Evolutionary conservation across 2,329 filamentous ascomycete species (phyloP).

Genomic region (Paraphoma sp.): DNA sequence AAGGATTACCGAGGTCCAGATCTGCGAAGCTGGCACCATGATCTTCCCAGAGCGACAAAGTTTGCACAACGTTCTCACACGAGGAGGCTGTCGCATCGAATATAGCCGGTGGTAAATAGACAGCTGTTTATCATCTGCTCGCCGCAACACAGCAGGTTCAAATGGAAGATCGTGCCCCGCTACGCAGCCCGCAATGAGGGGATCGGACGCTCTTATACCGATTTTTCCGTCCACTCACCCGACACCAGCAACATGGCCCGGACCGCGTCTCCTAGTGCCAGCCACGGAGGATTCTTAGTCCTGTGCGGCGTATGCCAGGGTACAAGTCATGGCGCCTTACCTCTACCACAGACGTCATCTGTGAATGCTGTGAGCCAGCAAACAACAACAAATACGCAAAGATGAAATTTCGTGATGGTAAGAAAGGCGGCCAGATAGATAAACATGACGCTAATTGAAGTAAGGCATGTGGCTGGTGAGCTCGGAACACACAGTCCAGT

Average conservation of each 20-base stretch:
- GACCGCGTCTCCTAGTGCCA: slow-evolving; percentile 24
- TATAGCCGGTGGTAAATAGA: neutral
- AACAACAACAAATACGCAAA: slow-evolving; percentile 7
- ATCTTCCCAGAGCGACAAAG: neutral
- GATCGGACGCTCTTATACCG: slow-evolving; percentile 19
- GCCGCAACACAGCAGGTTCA: neutral
- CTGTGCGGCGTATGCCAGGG: neutral
- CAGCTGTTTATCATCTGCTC: neutral
- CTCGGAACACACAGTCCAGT: slow-evolving; percentile 64
- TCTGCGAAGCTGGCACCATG: neutral
- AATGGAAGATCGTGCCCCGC: slow-evolving; percentile 8
- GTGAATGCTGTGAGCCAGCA: neutral
- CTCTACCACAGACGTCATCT: neutral
- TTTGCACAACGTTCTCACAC: neutral
- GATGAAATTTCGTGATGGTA: slow-evolving; percentile 69
- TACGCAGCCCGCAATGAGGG: slow-evolving; percentile 5
- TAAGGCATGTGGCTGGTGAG: slow-evolving; percentile 69
- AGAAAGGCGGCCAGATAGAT: slow-evolving; percentile 1
- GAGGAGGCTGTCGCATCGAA: neutral
- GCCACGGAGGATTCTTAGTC: neutral
- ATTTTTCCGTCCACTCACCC: slow-evolving; percentile 30
- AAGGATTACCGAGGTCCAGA: too few relatives aligned
- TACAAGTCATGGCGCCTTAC: neutral
- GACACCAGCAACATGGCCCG: slow-evolving; percentile 15
- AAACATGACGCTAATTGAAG: slow-evolving; percentile 10